These are phyloP conservation scores for Rhodocollybia butyracea DNA, from an alignment of 768 basidiomycete species.

Conservation along the genomic window DNA sequence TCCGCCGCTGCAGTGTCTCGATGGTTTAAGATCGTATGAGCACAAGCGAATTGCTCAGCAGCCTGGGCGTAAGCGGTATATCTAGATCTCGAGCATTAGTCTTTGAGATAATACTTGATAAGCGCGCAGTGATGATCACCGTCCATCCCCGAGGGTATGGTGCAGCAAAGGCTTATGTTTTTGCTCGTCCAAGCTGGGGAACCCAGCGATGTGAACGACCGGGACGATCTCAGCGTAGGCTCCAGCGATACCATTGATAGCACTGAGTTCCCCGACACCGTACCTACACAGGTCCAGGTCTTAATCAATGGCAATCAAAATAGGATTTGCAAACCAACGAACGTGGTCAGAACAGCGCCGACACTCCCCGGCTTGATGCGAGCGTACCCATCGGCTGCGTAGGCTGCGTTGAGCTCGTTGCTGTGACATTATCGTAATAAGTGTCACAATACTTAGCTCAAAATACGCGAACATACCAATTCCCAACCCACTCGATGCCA, in stretches of 20 bases:
- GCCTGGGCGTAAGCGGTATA: conserved; percentile 80
- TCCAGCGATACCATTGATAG: conserved; percentile 81
- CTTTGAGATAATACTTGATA: neutral
- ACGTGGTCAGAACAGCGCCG: conserved; percentile 80
- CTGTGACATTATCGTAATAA: conserved; percentile 28
- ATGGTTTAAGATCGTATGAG: conserved; percentile 60
- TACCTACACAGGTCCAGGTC: conserved; percentile 63
- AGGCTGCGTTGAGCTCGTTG: conserved; percentile 83
- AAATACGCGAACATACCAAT: conserved; percentile 48
- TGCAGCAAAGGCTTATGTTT: conserved; percentile 73
- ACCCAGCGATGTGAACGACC: conserved; percentile 83
- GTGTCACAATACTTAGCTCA: neutral
- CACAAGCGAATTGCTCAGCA: conserved; percentile 67
- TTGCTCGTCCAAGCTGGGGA: conserved; percentile 72
- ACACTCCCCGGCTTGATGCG: conserved; percentile 73
- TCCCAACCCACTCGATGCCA: conserved; percentile 81
- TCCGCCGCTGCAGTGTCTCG: conserved; percentile 55
- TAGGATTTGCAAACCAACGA: neutral
- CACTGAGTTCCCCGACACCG: conserved; percentile 89
- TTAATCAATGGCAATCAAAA: neutral
- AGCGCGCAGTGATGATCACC: conserved; percentile 29
- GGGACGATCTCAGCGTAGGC: conserved; percentile 88
- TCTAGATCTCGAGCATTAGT: conserved; percentile 27
- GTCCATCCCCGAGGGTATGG: conserved; percentile 84
- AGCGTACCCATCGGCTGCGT: conserved; percentile 93